Conservation (phyloP, 495 filamentous ascomycete species). For the Penicillium paradoxum region DNA sequence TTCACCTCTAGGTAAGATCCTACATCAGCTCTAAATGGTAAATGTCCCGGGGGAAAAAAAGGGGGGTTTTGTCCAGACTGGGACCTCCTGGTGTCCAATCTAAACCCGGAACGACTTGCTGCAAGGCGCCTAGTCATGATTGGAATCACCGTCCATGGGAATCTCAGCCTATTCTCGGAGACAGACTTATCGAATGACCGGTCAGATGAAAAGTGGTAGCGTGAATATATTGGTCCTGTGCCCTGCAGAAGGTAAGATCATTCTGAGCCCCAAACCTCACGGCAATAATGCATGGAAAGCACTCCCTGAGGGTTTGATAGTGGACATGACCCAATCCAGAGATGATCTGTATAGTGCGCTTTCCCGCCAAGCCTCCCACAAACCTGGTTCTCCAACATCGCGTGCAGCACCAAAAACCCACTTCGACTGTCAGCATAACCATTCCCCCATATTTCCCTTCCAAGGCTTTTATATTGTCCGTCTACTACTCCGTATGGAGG, state of each 20-base stretch:
- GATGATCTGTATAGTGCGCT: too few species aligned
- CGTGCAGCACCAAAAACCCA: slow-evolving; percentile 5
- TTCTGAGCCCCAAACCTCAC: too few species aligned
- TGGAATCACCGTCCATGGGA: slow-evolving; percentile 27
- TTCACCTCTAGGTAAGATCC: too few species aligned
- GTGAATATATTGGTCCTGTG: slow-evolving; percentile 14
- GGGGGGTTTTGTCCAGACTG: slow-evolving; percentile 8
- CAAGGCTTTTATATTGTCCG: neutral
- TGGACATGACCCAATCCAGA: too few species aligned
- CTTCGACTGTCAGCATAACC: neutral
- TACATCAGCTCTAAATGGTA: too few species aligned
- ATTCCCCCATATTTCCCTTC: neutral
- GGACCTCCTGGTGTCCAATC: slow-evolving; percentile 13
- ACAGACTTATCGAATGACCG: slow-evolving; percentile 3
- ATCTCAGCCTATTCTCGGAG: slow-evolving; percentile 4
- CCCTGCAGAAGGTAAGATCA: too few species aligned
- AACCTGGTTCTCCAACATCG: neutral
- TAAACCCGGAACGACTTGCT: slow-evolving; percentile 9
- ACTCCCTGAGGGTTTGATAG: too few species aligned
- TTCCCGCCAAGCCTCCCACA: neutral
- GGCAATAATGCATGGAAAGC: too few species aligned
- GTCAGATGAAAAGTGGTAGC: slow-evolving; percentile 4
- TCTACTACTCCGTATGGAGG: too few species aligned
- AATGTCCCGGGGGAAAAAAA: slow-evolving; percentile 5
- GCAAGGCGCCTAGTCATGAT: slow-evolving; percentile 29